Base-by-base conservation (phyloP, 768 basidiomycete species). In the Calocybe indica region DNA sequence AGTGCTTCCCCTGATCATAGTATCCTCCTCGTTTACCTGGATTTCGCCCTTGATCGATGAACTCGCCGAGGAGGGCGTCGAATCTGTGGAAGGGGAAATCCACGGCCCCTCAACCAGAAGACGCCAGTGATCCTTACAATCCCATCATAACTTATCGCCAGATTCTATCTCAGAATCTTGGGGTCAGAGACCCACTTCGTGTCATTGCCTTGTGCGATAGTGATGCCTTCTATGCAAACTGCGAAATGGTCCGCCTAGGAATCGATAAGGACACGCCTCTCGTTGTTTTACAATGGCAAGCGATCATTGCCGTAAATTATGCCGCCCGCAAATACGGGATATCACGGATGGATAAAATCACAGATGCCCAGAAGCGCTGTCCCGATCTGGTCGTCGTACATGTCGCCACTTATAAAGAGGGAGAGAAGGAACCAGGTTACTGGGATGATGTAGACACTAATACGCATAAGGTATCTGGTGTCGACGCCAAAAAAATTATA, bases 271-370 rank as follows among this genome's bases (percentile, higher is more conserved):
- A 75, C 12, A 73, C 59, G 1, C 91, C 92, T 0, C 72, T 94
- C 8, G 88, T 91, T 5, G 91, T 92, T 5, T 75, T 85, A 38
- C 92, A 95, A 54, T 94, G 93, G 93, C 80, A 88, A 39, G 73
- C 80, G 11, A 61, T 94, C 45, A 98, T 99, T 49, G 96, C 96
- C 0, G 87, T 98, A 52, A 97, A 94, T 65, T 98, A 99, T 60
- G 85, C 93, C 5, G 95, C 96, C 0, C 79, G 96, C 52, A 82
- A 82, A 58, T 97, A 78, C 60, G 95, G 94, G 5, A 94, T 99
- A 56, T 89, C 91, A n/a, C 72, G 95, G 40, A 89, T 92, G 81
- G 86, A 85, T 64, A 85, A 82, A 61, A 31, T 83, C 49, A 76
- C 83, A 58, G 89, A 94, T 40, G 91, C 95, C 6, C 75, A 82